Evolutionary conservation across 176 grass and related monocot species (phyloP), one percentile per base, ranked within the genome.

Genomic region (Chrysopogon serrulatus): DNA sequence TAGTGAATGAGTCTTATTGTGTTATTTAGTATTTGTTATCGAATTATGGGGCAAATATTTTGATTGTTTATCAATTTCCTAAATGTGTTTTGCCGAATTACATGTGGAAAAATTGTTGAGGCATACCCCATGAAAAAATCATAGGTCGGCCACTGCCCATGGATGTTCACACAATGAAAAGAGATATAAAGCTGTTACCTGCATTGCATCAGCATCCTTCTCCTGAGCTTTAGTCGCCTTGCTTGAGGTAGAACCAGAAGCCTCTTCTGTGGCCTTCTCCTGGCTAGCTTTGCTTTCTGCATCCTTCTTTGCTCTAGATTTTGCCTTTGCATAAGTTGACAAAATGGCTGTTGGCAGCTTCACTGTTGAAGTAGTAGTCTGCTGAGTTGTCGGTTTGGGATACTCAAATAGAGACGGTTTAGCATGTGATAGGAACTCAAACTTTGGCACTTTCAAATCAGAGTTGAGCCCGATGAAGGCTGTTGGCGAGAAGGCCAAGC

Each of bases 241-340:
- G 26, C 71, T 77, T 68, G 90, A 86, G 21, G 67, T 49, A 40
- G 93, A 93, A 65, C 79, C 79, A 77, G 90, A 88, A 36, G 65
- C 39, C 76, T 89, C 90, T 73, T 89, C 92, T 1, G 76, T 32
- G 30, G 87, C 13, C 86, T 99, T 99, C 81, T 96, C 97, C 57
- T 80, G 86, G 74, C 65, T 86, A 81, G 87, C 86, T 92, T 95
- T 95, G 73, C 78, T 94, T 80, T 99, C 96, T 62, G 96, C 91
- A 4, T 99, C 96, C 77, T 99, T 99, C 82, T 96, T 99, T 31
- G 93, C 93, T 69, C 90, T 92, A 49, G 91, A 90, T 85, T 99
- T 99, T 33, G 97, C 91, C 79, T 99, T 99, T 13, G 97, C 97
- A 69, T 93, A 91, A 44, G 94, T 99, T 43, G 97, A 99, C 82